Evolutionary conservation across 352 stramenopile species (phyloP).

Genomic region (Pythium volutum): DNA sequence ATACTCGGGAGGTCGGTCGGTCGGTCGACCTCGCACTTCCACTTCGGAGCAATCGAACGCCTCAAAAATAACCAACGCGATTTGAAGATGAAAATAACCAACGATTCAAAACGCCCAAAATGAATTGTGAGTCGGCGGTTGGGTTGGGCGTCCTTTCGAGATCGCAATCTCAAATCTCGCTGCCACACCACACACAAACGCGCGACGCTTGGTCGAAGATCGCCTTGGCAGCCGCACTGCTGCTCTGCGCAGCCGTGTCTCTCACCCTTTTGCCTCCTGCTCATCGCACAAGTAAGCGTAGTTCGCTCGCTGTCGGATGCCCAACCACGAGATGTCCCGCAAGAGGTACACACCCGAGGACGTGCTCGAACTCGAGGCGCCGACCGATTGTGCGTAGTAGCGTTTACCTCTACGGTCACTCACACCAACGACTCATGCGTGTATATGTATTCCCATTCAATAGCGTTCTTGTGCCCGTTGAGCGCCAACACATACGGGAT

Average conservation of each 20-base stretch:
- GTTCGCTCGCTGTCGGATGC: constrained; percentile 4
- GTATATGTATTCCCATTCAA: not conserved
- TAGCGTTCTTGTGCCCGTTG: constrained; percentile 92
- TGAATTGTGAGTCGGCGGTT: constrained; percentile 26
- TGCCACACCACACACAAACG: no score
- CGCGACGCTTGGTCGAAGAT: constrained; percentile 18
- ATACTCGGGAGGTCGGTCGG: constrained; percentile 20
- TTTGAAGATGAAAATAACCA: constrained; percentile 7
- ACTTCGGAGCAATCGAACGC: constrained; percentile 23
- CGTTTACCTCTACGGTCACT: not conserved
- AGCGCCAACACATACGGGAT: constrained; percentile 94
- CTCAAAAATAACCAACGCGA: constrained; percentile 14
- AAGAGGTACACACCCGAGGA: constrained; percentile 84
- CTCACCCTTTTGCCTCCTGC: not conserved
- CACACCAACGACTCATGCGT: not conserved
- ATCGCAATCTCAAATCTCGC: constrained; percentile 14
- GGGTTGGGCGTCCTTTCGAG: constrained; percentile 12
- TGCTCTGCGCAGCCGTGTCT: not conserved
- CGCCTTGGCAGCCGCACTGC: constrained; percentile 5
- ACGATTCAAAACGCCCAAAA: constrained; percentile 26
- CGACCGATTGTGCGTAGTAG: constrained; percentile 57
- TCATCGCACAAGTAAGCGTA: not conserved
- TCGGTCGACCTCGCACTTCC: constrained; percentile 14
- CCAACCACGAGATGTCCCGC: constrained; percentile 40
- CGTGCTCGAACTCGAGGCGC: constrained; percentile 74